A percentile compares a stretch with the other conserved stretches of the same genome.
phyloP scores from a whole-genome alignment of 1,284 basidiomycete species.

The Schizophyllum amplum region DNA sequence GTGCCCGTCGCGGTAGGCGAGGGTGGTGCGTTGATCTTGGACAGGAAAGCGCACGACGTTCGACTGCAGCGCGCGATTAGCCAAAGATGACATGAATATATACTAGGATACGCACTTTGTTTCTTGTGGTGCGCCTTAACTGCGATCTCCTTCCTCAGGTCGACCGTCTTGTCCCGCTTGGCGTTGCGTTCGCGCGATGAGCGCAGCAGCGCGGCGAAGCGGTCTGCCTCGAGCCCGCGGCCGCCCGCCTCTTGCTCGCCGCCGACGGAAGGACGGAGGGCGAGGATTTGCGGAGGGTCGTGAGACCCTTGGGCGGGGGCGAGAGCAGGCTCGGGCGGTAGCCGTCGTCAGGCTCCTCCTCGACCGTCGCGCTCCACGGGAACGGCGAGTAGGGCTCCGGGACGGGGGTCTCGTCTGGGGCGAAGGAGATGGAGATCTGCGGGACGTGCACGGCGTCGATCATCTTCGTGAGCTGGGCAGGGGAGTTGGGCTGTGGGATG shows the following conservation, averaged over 20 bases:
- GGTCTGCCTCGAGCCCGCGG: conserved; percentile 52
- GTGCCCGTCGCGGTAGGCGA: conserved; percentile 47
- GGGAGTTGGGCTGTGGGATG: too few species aligned
- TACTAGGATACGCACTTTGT: conserved; percentile 44
- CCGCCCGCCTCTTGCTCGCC: conserved; percentile 25
- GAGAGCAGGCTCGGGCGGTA: conserved; percentile 52
- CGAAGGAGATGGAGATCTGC: conserved; percentile 58
- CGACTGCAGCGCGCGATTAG: conserved; percentile 32
- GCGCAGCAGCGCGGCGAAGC: conserved; percentile 55
- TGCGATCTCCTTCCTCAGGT: conserved; percentile 68
- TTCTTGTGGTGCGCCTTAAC: conserved; percentile 66
- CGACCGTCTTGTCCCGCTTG: conserved; percentile 36
- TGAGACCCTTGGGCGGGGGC: conserved; percentile 37
- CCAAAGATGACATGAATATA: conserved; percentile 3
- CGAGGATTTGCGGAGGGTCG: conserved; percentile 31
- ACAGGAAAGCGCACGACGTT: conserved; percentile 69
- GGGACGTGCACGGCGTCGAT: conserved; percentile 40
- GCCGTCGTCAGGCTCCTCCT: conserved; percentile 32
- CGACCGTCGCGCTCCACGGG: conserved; percentile 19
- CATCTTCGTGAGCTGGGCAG: too few species aligned
- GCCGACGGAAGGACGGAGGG: conserved; percentile 40
- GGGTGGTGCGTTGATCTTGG: conserved; percentile 59
- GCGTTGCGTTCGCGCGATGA: conserved; percentile 47
- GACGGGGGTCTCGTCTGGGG: conserved; percentile 41
- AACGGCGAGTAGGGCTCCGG: conserved; percentile 60